phyloP scores from a whole-genome alignment of 1,284 basidiomycete species.

The Moesziomyces globuligerus region DNA sequence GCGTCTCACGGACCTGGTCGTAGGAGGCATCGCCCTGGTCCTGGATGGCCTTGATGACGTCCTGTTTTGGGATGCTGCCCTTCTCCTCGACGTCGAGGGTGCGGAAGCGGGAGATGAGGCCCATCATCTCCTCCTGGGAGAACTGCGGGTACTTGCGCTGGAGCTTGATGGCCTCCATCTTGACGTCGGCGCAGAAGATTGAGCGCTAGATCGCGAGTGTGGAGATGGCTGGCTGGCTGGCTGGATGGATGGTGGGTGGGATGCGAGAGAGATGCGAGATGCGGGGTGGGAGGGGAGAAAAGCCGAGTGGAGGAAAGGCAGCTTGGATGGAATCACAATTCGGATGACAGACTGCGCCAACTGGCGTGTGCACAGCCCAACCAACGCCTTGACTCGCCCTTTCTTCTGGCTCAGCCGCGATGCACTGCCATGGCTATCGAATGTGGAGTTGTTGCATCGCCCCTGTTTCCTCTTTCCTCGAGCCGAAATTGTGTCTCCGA shows the following conservation, averaged over 20 bases:
- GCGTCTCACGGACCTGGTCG: constrained; percentile 73
- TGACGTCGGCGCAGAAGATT: constrained; percentile 6
- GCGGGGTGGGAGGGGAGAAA: neutral
- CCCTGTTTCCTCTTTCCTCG: neutral
- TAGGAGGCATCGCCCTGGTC: constrained; percentile 59
- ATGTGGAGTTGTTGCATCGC: neutral
- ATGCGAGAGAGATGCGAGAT: neutral
- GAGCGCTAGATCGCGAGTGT: neutral
- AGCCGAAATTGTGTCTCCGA: neutral
- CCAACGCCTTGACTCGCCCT: neutral
- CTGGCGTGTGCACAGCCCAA: neutral
- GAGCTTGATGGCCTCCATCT: constrained; percentile 83
- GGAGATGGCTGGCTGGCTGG: neutral
- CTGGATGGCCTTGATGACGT: constrained; percentile 62
- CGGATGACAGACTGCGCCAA: neutral
- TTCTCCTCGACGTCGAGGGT: constrained; percentile 65
- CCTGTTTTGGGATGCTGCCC: constrained; percentile 60
- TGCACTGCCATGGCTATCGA: neutral
- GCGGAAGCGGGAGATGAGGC: constrained; percentile 61
- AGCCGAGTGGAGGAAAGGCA: neutral
- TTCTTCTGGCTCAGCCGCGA: neutral
- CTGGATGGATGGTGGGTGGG: constrained; percentile 2
- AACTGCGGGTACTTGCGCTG: constrained; percentile 95
- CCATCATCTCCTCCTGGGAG: constrained; percentile 68
- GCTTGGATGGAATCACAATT: neutral